Conservation (phyloP, 352 stramenopile species). For the Phytophthora nicotianae region DNA sequence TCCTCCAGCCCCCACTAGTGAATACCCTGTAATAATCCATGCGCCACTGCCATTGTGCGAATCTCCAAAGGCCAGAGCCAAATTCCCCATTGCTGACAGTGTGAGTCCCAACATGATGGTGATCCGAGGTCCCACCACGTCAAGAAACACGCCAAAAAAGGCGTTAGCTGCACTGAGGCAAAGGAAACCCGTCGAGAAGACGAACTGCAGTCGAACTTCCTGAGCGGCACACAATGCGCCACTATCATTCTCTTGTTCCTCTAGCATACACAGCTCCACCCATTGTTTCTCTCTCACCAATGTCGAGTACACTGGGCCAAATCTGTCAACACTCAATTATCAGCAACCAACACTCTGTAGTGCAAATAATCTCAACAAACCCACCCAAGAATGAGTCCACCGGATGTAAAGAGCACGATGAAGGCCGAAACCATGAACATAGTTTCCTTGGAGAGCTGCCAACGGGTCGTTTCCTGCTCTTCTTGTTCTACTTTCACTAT, state of each 20-base stretch:
- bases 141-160: slow-evolving; percentile 77
- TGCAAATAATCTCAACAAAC: neutral
- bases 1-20: slow-evolving; percentile 67
- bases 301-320: slow-evolving; percentile 76
- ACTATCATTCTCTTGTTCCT: neutral
- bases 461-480: neutral
- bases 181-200: slow-evolving; percentile 81
- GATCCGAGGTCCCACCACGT: slow-evolving; percentile 63
- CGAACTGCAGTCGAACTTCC: slow-evolving; percentile 76
- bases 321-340: slow-evolving; percentile 32
- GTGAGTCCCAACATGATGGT: slow-evolving; percentile 61
- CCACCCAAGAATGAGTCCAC: slow-evolving; percentile 71
- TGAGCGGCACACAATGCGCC: slow-evolving; percentile 55
- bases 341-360: neutral
- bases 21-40: slow-evolving; percentile 75
- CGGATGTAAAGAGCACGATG: slow-evolving; percentile 66
- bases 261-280: slow-evolving; percentile 55
- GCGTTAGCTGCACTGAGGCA: slow-evolving; percentile 82
- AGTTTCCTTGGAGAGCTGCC: slow-evolving; percentile 56
- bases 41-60: slow-evolving; percentile 48
- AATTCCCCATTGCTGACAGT: slow-evolving; percentile 59
- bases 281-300: slow-evolving; percentile 72
- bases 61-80: slow-evolving; percentile 62
- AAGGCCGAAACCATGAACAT: slow-evolving; percentile 69
- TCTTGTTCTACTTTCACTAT: slow-evolving; percentile 2